Evolutionary conservation across 257 asterid genomes (phyloP).

Genomic region (Sherardia arvensis): DNA sequence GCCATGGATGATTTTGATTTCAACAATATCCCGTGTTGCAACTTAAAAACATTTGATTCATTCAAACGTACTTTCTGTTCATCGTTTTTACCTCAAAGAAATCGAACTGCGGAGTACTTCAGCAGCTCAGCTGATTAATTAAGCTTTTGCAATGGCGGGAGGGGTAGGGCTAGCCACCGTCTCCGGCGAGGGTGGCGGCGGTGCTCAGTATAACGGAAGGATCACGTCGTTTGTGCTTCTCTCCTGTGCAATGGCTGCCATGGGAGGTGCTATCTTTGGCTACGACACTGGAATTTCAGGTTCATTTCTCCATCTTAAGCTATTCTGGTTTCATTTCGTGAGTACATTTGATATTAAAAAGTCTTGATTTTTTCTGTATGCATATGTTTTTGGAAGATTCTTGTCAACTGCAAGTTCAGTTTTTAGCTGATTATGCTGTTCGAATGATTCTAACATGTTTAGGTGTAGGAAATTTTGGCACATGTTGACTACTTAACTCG

Average conservation of each 20-base stretch:
- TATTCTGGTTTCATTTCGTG: neutral
- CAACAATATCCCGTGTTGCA: neutral
- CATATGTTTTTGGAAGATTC: neutral
- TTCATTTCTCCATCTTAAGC: neutral
- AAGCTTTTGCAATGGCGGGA: constrained; percentile 8
- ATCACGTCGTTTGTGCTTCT: constrained; percentile 30
- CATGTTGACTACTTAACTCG: neutral
- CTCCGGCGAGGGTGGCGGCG: neutral
- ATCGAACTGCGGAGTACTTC: neutral
- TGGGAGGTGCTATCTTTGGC: constrained; percentile 43
- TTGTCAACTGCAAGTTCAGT: neutral
- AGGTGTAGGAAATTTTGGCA: neutral
- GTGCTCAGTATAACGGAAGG: constrained; percentile 21
- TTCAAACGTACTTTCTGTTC: neutral
- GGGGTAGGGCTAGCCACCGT: neutral
- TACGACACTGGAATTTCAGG: constrained; percentile 42
- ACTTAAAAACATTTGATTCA: neutral
- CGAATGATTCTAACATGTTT: neutral
- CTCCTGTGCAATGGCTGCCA: constrained; percentile 40
- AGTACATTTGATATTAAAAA: neutral
- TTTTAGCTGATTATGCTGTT: neutral
- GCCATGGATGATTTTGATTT: neutral
- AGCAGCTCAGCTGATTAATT: neutral
- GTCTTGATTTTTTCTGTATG: neutral
- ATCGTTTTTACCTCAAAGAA: neutral